Evolutionary conservation across 345 rosid genomes (phyloP).

Genomic region (Chamaenerion angustifolium): DNA sequence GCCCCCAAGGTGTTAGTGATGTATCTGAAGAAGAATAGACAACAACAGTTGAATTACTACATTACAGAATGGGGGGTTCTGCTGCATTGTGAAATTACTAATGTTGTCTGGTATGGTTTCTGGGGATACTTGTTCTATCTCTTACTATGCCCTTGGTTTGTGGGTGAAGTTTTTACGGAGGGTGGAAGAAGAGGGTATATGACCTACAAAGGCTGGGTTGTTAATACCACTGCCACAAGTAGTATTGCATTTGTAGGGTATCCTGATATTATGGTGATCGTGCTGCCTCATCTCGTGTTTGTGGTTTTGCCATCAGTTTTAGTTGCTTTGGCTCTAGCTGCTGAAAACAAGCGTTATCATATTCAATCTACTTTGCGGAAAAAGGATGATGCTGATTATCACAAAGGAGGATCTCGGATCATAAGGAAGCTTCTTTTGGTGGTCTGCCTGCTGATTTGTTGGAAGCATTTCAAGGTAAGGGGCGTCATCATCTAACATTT

Average conservation of each 20-base stretch:
- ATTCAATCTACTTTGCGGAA: constrained; percentile 36
- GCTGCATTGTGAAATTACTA: constrained; percentile 52
- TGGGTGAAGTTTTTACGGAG: constrained; percentile 54
- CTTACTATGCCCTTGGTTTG: constrained; percentile 60
- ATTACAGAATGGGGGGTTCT: constrained; percentile 31
- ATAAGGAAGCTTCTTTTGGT: constrained; percentile 40
- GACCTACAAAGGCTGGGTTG: constrained; percentile 83
- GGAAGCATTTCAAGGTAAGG: constrained; percentile 71
- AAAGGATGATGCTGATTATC: constrained; percentile 55
- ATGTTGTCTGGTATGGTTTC: constrained; percentile 46
- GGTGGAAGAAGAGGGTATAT: constrained; percentile 46
- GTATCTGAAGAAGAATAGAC: constrained; percentile 39
- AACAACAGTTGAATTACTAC: constrained; percentile 23
- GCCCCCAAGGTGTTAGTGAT: constrained; percentile 42
- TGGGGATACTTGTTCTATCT: constrained; percentile 52
- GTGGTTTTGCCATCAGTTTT: constrained; percentile 54
- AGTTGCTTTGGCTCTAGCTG: constrained; percentile 39
- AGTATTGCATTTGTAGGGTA: constrained; percentile 45
- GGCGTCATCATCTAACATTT: constrained; percentile 1
- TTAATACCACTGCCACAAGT: constrained; percentile 18
- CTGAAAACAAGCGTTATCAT: constrained; percentile 47
- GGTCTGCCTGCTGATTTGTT: constrained; percentile 46
- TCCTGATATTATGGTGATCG: constrained; percentile 76
- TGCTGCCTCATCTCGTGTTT: constrained; percentile 65
- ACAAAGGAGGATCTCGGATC: constrained; percentile 28